phyloP scores from a whole-genome alignment of 2,329 filamentous ascomycete species.

The Epichloe sp. region DNA sequence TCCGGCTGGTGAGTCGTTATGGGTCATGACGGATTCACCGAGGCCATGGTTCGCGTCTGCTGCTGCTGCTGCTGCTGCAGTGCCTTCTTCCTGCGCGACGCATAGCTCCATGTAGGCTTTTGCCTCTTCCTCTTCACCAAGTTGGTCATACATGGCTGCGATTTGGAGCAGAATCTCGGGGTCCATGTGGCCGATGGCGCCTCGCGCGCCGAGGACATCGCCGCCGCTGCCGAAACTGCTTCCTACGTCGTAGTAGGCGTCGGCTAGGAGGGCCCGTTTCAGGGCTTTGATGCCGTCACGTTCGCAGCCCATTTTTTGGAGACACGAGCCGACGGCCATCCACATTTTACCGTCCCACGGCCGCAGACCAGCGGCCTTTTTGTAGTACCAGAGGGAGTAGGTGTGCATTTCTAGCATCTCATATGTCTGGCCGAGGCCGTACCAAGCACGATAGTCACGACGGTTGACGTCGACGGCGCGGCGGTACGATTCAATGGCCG shows the following conservation, averaged over 20 bases:
- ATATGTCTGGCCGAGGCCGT: slow-evolving; percentile 91
- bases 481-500: slow-evolving; percentile 91
- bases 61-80: slow-evolving; percentile 26
- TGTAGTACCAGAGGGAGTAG: slow-evolving; percentile 95
- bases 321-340: slow-evolving; percentile 87
- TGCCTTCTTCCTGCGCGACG: slow-evolving; percentile 79
- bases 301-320: slow-evolving; percentile 76
- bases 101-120: slow-evolving; percentile 94
- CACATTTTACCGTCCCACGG: slow-evolving; percentile 98
- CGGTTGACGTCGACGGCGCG: slow-evolving; percentile 92
- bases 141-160: slow-evolving; percentile 72
- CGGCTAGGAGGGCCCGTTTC: slow-evolving; percentile 80
- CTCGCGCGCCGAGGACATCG: slow-evolving; percentile 33
- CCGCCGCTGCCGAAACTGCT: slow-evolving; percentile 39
- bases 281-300: slow-evolving; percentile 90
- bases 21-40: slow-evolving; percentile 40
- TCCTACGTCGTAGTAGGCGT: slow-evolving; percentile 65
- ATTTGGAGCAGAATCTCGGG: slow-evolving; percentile 87
- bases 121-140: slow-evolving; percentile 66
- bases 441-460: slow-evolving; percentile 95
- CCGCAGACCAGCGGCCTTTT: slow-evolving; percentile 86
- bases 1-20: slow-evolving; percentile 36
- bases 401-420: slow-evolving; percentile 97
- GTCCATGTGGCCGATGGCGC: slow-evolving; percentile 54
- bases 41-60: slow-evolving; percentile 25